Evolutionary conservation across 1,284 basidiomycete species (phyloP), one percentile per base, ranked within the genome.

Genomic region (Coniophora puteana): DNA sequence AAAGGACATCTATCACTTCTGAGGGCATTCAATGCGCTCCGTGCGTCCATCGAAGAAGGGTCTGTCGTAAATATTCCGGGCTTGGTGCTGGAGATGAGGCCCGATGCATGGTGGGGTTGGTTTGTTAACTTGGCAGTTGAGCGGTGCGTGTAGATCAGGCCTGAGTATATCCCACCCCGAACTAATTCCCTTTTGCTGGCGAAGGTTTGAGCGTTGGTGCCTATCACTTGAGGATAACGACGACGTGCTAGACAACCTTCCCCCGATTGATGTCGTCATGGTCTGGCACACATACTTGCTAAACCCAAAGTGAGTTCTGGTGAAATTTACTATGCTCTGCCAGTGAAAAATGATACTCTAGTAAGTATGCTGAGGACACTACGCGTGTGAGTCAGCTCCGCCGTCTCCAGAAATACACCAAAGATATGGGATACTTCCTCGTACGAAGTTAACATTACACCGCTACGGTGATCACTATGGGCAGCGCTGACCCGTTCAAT

Each of bases 271-370:
- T 40, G 64, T 67, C 12, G 41, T 60, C 18, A 63, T 66, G 59
- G 59, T 63, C 17, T 65, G 66, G 58, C 64, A 67, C 40, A 50
- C 64, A 8, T 66, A 66, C 43, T 41, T 62, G 45, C 53, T 67
- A 8, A 60, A 58, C 36, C 57, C 59, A 8, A 38, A 40, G 59
- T 56, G 33, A 43, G 51, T 20, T 14, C 10, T 23, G 31, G 10
- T 36, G 13, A 7, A 14, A 31, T 30, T 13, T 27, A 1, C 13
- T 17, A 18, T n/a, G 38, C 17, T 21, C 40, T 6, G n/a, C 14
- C 20, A 10, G 21, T n/a, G 17, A 26, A 20, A 17, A 16, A 10
- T 22, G 13, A 22, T 29, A n/a, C n/a, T 8, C 13, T 27, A 58
- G 54, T 17, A 47, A 50, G 46, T 58, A 52, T 23, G 42, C 47